These are phyloP conservation scores for Cichorium intybus DNA, from an alignment of 140 eudicot species.

Conservation along the genomic window DNA sequence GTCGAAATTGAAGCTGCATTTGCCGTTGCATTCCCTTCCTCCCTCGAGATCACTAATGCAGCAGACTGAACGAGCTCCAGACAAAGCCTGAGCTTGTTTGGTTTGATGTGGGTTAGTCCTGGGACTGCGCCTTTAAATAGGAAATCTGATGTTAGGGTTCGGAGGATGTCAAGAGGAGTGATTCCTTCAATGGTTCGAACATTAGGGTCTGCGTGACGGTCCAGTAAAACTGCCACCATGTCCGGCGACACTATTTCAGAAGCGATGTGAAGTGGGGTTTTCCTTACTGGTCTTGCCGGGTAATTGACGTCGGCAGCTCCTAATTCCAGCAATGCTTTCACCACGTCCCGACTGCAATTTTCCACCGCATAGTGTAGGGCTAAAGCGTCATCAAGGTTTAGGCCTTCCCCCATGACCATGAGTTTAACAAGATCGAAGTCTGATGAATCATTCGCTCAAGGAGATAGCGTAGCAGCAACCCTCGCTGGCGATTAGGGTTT, in stretches of 20 bases:
- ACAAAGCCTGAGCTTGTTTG: slow-evolving; percentile 85
- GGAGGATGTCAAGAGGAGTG: slow-evolving; percentile 75
- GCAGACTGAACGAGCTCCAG: slow-evolving; percentile 93
- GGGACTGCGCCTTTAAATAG: slow-evolving; percentile 87
- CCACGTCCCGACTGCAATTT: no score
- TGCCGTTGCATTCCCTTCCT: slow-evolving; percentile 49
- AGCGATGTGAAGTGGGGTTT: slow-evolving; percentile 85
- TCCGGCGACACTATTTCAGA: slow-evolving; percentile 97
- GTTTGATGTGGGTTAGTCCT: slow-evolving; percentile 62
- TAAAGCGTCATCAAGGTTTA: no score
- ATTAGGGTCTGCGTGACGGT: slow-evolving; percentile 98
- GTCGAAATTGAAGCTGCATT: slow-evolving; percentile 33
- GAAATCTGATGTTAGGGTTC: slow-evolving; percentile 91
- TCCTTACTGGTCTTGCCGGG: slow-evolving; percentile 86
- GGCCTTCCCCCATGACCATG: slow-evolving; percentile 99
- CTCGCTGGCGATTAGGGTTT: no score
- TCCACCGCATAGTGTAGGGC: no score
- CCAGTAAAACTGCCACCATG: slow-evolving; percentile 90
- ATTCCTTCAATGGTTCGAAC: no score
- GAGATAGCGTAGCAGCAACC: no score
- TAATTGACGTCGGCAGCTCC: no score
- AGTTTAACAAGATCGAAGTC: slow-evolving; percentile 94
- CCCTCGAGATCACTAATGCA: slow-evolving; percentile 83
- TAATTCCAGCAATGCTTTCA: no score
- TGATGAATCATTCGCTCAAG: slow-evolving; percentile 92